Conservation (phyloP, 495 filamentous ascomycete species). For the Sordaria brevicollis region DNA sequence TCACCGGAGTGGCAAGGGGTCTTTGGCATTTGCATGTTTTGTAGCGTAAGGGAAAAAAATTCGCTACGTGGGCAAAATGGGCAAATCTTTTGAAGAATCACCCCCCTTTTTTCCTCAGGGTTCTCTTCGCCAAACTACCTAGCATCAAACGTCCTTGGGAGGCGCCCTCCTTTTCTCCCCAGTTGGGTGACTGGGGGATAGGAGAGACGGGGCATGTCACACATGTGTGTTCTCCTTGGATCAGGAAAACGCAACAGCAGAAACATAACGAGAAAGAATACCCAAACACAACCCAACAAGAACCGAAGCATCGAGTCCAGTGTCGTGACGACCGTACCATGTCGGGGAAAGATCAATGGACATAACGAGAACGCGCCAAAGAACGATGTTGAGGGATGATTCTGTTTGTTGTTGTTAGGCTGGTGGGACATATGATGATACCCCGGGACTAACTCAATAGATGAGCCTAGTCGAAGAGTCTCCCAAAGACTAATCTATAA, state of each 20-base stretch:
- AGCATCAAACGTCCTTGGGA: slow-evolving; percentile 7
- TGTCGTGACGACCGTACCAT: not conserved
- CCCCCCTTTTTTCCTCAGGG: slow-evolving; percentile 8
- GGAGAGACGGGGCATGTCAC: not conserved
- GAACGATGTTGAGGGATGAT: slow-evolving; percentile 1
- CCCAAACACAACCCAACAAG: not conserved
- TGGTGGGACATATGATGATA: not conserved
- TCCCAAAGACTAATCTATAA: not conserved
- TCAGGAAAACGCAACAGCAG: not conserved
- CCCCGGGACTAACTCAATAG: not conserved
- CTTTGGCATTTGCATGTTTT: slow-evolving; percentile 45
- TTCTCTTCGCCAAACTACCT: slow-evolving; percentile 11
- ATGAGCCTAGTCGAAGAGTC: not conserved
- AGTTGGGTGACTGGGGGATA: not conserved
- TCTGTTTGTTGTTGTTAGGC: not conserved
- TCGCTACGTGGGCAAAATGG: slow-evolving; percentile 38
- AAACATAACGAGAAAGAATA: not conserved
- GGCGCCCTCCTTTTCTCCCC: not conserved
- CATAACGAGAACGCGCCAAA: not conserved
- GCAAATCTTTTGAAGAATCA: slow-evolving; percentile 28
- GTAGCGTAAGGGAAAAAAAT: slow-evolving; percentile 35
- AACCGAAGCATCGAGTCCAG: not conserved
- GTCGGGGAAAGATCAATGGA: not conserved
- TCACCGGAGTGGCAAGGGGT: slow-evolving; percentile 31
- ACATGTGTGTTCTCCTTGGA: not conserved